phyloP scores from a whole-genome alignment of 2,329 filamentous ascomycete species.

The Pseudonectria buxi region DNA sequence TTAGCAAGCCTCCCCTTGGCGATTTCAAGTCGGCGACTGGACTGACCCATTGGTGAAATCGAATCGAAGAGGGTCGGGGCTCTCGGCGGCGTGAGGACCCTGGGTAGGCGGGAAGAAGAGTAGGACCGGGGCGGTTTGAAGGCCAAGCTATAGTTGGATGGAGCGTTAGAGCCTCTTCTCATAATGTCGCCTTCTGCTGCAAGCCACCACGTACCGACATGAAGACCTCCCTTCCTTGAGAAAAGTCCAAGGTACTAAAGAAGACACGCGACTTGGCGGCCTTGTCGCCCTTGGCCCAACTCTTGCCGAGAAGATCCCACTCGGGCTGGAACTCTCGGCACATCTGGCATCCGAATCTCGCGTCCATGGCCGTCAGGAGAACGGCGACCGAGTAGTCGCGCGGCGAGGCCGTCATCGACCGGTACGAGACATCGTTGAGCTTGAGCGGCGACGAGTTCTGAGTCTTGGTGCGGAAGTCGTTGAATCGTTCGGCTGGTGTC shows the following conservation, averaged over 20 bases:
- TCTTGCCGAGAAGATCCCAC: conserved; percentile 79
- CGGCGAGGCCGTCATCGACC: conserved; percentile 65
- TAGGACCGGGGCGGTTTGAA: conserved; percentile 90
- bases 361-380: conserved; percentile 78
- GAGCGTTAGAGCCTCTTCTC: neutral
- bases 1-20: conserved; percentile 1
- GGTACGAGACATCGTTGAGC: conserved; percentile 70
- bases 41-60: conserved; percentile 77
- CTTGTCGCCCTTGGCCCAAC: conserved; percentile 83
- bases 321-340: conserved; percentile 92
- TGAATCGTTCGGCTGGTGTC: conserved; percentile 58
- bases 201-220: conserved; percentile 58
- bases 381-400: conserved; percentile 80
- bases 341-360: conserved; percentile 75
- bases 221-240: conserved; percentile 76
- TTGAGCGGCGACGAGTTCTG: conserved; percentile 62
- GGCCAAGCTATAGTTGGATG: conserved; percentile 57
- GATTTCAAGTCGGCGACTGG: neutral
- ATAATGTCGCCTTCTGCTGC: too few relatives aligned
- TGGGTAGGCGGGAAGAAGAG: conserved; percentile 79
- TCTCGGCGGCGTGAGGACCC: conserved; percentile 68
- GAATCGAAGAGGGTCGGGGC: conserved; percentile 65
- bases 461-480: conserved; percentile 62
- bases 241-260: conserved; percentile 82
- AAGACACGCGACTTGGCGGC: conserved; percentile 64